Percentiles rank a stretch among this genome's conserved stretches.
Conservation (phyloP, 2,329 filamentous ascomycete genomes). For the Cytospora leucostoma region DNA sequence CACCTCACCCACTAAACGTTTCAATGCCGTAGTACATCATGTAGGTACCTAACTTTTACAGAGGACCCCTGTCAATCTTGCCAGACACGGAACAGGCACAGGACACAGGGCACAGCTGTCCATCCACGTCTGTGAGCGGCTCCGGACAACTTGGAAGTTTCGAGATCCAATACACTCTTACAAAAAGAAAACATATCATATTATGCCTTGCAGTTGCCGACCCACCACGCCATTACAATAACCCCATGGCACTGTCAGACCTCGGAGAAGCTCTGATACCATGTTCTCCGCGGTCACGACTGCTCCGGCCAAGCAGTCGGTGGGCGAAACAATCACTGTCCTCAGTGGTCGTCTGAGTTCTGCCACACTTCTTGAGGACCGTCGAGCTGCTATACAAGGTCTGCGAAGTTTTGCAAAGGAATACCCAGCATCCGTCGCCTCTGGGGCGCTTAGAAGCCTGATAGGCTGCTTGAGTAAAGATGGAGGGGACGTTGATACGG, state of each 20-base stretch:
- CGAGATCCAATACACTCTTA: neutral
- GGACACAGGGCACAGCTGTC: neutral
- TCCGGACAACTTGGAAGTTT: neutral
- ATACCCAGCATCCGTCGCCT: conserved; percentile 93
- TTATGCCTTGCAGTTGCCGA: conserved; percentile 15
- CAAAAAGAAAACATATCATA: neutral
- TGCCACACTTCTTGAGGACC: conserved; percentile 90
- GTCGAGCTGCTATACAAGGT: conserved; percentile 88
- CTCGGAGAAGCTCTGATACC: conserved; percentile 29
- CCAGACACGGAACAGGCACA: conserved; percentile 11
- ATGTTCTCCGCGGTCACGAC: conserved; percentile 65
- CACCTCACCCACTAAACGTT: neutral
- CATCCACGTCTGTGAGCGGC: conserved; percentile 7
- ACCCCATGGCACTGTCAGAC: conserved; percentile 23
- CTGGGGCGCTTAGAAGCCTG: conserved; percentile 83
- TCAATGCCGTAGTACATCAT: too few species aligned
- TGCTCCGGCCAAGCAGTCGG: conserved; percentile 92
- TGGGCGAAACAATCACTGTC: conserved; percentile 89
- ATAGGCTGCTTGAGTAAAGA: conserved; percentile 86
- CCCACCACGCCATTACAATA: conserved; percentile 5
- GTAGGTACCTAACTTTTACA: neutral
- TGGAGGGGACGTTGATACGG: conserved; percentile 91
- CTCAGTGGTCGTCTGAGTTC: conserved; percentile 85
- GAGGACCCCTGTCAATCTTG: conserved; percentile 9
- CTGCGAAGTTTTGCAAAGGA: conserved; percentile 95